Base-by-base conservation (phyloP, 2,329 filamentous ascomycete species). In the Penicillium palitans region DNA sequence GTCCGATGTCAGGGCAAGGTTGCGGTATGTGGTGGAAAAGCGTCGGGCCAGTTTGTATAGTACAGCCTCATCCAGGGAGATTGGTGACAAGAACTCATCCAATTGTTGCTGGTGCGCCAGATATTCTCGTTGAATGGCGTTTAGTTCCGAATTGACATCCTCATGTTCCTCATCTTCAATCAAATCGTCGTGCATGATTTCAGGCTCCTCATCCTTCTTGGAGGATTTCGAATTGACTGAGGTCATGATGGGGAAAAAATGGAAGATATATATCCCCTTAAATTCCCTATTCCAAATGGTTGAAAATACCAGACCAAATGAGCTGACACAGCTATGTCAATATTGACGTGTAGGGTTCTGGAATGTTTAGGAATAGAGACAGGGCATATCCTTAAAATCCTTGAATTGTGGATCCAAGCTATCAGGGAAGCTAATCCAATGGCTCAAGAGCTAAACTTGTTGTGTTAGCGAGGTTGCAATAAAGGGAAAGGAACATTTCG, bases 11-110 rank as follows among this genome's bases (percentile, higher is more conserved):
- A 76, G 63, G 35, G 78, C 78, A 55, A 80, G 70, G 40, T 79
- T 68, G 49, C 70, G 72, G 64, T 79, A 80, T 41, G 78, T 74
- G 50, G 69, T 69, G 40, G 77, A 79, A 62, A 80, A 80, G 48
- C 77, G 74, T 59, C 76, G 77, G 42, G 78, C 78, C 41, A 80
- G 67, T 59, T 72, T 70, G 65, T 80, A 79, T n/a, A 80, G 69
- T 21, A 70, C 69, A 29, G 68, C 71, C 60, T 80, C 78, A 47
- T 78, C 72, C 41, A 78, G 68, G 24, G 62, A 65, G 17, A 80
- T 65, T 10, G 78, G 78, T 25, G 71, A 68, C 27, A 80, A 56
- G 52, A 79, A 80, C 7, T 71, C 69, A 54, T 79, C 73, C 25
- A 80, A 65, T 45, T 66, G 69, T 21, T 72, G 68, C 51, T 76